phyloP scores from a whole-genome alignment of 2,329 filamentous ascomycete genomes.

The Botrytis squamosa region DNA sequence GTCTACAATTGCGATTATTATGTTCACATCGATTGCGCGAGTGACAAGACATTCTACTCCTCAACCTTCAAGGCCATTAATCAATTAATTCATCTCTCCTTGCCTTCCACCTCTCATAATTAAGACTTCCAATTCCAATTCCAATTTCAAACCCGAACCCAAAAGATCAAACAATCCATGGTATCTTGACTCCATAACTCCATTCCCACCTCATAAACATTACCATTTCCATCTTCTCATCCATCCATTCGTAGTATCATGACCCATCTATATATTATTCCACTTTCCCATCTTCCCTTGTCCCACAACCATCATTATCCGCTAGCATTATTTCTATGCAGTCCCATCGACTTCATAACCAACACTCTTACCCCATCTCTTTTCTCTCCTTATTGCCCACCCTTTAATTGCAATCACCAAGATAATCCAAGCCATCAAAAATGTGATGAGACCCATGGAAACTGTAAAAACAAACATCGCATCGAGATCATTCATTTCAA shows the following conservation, averaged over 20 bases:
- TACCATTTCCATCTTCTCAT: not conserved
- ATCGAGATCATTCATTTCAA: conserved; percentile 74
- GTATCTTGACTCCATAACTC: conserved; percentile 18
- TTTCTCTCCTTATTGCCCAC: conserved; percentile 63
- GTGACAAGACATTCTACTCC: not conserved
- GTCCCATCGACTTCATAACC: not conserved
- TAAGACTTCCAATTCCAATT: not conserved
- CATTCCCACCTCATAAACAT: not conserved
- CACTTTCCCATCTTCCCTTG: not conserved
- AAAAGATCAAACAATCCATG: conserved; percentile 18
- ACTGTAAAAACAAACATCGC: conserved; percentile 94
- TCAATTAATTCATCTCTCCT: not conserved
- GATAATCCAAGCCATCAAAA: conserved; percentile 84
- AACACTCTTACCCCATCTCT: conserved; percentile 10
- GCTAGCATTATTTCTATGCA: not conserved
- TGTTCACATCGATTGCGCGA: not conserved
- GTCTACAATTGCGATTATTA: not conserved
- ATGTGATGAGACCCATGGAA: conserved; percentile 75
- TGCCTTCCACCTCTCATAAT: no score
- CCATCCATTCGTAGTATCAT: not conserved
- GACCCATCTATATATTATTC: not conserved
- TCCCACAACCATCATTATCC: no score
- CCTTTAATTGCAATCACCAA: conserved; percentile 80
- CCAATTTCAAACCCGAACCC: not conserved
- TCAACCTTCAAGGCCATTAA: not conserved